Evolutionary conservation across 2,329 filamentous ascomycete species (phyloP), one percentile per base, ranked within the genome.

Genomic region (Fusarium ambrosium): DNA sequence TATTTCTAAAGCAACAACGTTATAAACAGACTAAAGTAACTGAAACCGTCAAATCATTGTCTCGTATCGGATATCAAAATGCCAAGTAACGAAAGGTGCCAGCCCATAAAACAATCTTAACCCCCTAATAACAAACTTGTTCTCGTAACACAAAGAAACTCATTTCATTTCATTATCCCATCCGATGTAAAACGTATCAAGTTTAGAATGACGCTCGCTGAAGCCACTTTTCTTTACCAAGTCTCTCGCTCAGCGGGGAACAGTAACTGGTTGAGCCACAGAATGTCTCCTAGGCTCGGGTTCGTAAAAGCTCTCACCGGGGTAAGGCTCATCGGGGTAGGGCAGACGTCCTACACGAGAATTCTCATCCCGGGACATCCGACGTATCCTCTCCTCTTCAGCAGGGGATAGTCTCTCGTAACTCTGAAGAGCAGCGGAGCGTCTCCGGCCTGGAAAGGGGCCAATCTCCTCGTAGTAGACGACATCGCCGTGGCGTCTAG

Each of bases 241-340:
- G 29, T 41, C 27, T 63, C 45, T 61, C 56, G 48, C 55, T 79
- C 64, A 71, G 53, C 66, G 68, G 55, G 73, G 45, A 18, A 74
- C 43, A 13, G 66, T 41, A 43, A 66, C 55, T 27, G 70, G 70
- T 34, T 72, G 68, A 41, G 65, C 74, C 20, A 70, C 59, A 34
- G 68, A 62, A 45, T 67, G 64, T 24, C 71, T 71, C 66, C 67
- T 68, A 13, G 65, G 66, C 24, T 74, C 68, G 10, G 73, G 64
- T 22, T 66, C 68, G 60, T 79, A 78, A 34, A 76, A 75, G 45
- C 69, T 68, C 24, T 77, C 75, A 36, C 68, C 67, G 5, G 66
- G 62, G 45, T 77, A 78, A 3, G 69, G 56, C 9, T 70, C 74
- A 68, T 80, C 75, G 14, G 72, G 66, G 64, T 78, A 75, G 8